phyloP scores from a whole-genome alignment of 1,284 basidiomycete genomes.

The Austroboletus rostrupii region DNA sequence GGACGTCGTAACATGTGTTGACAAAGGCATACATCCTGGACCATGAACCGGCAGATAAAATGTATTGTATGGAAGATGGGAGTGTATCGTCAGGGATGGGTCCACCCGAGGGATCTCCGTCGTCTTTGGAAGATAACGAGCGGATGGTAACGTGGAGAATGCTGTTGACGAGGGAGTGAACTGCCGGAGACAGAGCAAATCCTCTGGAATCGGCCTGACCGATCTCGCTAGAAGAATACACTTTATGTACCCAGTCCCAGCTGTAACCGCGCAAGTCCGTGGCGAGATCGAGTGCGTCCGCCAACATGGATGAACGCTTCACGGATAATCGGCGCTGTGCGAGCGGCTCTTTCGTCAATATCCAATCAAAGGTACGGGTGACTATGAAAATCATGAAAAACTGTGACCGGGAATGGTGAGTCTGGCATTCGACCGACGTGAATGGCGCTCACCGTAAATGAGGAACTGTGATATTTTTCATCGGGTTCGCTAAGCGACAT shows the following conservation, averaged over 20 bases:
- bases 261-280: slow-evolving; percentile 47
- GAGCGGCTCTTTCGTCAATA: slow-evolving; percentile 4
- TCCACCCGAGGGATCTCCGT: slow-evolving; percentile 37
- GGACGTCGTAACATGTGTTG: slow-evolving; percentile 36
- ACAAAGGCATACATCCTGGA: slow-evolving; percentile 41
- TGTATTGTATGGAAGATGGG: slow-evolving; percentile 37
- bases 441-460: slow-evolving; percentile 30
- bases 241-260: slow-evolving; percentile 39
- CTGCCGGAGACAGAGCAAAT: slow-evolving; percentile 38
- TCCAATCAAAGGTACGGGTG: slow-evolving; percentile 21
- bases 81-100: slow-evolving; percentile 47
- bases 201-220: slow-evolving; percentile 31
- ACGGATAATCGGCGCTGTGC: slow-evolving; percentile 3
- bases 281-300: slow-evolving; percentile 46
- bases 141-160: slow-evolving; percentile 39
- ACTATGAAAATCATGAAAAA: slow-evolving; percentile 9
- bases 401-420: slow-evolving; percentile 1
- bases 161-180: slow-evolving; percentile 40
- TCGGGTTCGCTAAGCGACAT: slow-evolving; percentile 33
- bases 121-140: slow-evolving; percentile 31
- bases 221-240: slow-evolving; percentile 41
- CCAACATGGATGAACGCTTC: slow-evolving; percentile 5
- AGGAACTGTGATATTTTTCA: slow-evolving; percentile 37
- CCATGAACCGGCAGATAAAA: slow-evolving; percentile 38
- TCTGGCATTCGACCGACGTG: background rate